Conservation (phyloP, 2,329 filamentous ascomycete species). For the Fusarium dimerum region DNA sequence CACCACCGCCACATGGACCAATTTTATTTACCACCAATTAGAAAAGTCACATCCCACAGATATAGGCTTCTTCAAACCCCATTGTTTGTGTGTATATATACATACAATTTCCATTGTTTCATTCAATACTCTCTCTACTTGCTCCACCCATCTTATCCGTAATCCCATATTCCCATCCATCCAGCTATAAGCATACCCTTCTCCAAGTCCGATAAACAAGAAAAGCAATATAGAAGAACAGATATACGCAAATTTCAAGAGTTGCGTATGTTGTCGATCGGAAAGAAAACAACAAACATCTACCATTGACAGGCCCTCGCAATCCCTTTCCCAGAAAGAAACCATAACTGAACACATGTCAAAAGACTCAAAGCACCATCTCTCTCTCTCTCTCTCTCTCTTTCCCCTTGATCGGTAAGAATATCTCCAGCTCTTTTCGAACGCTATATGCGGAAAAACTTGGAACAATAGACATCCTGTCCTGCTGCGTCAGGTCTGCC, state of each 20-base stretch:
- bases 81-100: constrained; percentile 5
- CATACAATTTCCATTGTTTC: constrained; percentile 4
- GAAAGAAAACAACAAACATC: background rate
- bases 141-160: background rate
- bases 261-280: background rate
- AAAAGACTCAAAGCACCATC: too few species aligned
- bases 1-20: background rate
- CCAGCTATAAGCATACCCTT: background rate
- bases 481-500: too few species aligned
- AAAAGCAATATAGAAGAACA: background rate
- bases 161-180: background rate
- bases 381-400: background rate
- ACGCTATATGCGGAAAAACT: too few species aligned
- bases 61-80: background rate
- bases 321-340: background rate
- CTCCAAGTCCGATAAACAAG: constrained; percentile 5
- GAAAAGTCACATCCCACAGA: constrained; percentile 3
- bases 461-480: too few species aligned
- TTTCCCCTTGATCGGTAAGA: background rate
- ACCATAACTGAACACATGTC: too few species aligned
- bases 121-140: background rate
- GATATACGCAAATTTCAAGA: background rate
- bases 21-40: too few species aligned
- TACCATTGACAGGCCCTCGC: background rate
- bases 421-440: too few species aligned